phyloP scores from a whole-genome alignment of 306 rosid species.

The Lathyrus tuberosus region DNA sequence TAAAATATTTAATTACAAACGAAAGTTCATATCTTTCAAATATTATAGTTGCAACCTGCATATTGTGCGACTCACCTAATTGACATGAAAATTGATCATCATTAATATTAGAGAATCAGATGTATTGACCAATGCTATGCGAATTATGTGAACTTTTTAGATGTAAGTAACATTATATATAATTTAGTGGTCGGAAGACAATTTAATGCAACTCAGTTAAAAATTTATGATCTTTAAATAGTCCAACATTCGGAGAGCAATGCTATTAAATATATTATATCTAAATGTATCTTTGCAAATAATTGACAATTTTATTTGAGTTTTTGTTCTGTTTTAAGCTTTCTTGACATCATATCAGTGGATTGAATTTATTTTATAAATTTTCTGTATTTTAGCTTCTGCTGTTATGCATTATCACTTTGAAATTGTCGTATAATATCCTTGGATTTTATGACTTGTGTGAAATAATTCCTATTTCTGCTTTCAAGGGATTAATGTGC shows the following conservation, averaged over 20 bases:
- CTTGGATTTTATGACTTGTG: neutral
- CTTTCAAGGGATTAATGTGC: neutral
- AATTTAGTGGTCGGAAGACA: constrained; percentile 5
- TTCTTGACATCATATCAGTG: neutral
- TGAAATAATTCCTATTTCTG: neutral
- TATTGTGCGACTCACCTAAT: neutral
- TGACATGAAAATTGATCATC: constrained; percentile 3
- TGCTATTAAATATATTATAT: constrained; percentile 1
- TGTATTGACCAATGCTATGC: constrained; percentile 8
- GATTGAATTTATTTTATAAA: neutral
- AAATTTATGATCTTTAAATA: constrained; percentile 5
- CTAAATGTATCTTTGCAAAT: constrained; percentile 14
- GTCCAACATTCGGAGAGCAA: neutral
- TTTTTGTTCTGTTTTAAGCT: constrained; percentile 13
- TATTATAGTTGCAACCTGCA: constrained; percentile 24
- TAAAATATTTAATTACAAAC: constrained; percentile 24
- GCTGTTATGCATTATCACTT: neutral
- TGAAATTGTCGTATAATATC: neutral
- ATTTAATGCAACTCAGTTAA: constrained; percentile 10
- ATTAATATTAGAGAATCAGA: constrained; percentile 14
- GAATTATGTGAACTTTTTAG: constrained; percentile 7
- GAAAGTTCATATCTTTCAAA: neutral
- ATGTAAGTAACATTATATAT: constrained; percentile 14
- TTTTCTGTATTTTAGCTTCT: neutral
- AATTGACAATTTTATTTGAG: neutral